Evolutionary conservation across 2,329 filamentous ascomycete species (phyloP), one percentile per base, ranked within the genome.

Genomic region (Aureobasidium lini): DNA sequence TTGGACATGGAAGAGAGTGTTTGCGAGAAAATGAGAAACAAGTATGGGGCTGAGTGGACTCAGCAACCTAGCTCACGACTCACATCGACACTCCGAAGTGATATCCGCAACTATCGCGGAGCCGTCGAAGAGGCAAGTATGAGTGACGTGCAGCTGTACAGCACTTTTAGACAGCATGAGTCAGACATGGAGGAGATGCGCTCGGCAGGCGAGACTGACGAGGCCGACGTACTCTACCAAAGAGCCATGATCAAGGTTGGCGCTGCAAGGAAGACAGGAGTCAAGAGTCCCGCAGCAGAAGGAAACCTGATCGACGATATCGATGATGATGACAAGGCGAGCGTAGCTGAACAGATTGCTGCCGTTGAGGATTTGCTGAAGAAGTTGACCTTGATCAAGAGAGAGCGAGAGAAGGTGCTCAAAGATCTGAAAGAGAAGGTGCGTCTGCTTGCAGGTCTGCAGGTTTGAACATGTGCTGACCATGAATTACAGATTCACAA

Each of bases 391-490:
- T 79, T 96, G 39, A 86, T 99, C 67, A 97, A 97, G 77, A 83
- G 90, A 61, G 95, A 99, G 73, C 81, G 94, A 61, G 86, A 87
- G 61, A 92, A 96, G 74, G 90, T 96, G 42, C 75, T 99, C 64
- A 97, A 96, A 72, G 94, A 99, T 73, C 79, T 99, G 66, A 99
- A 99, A 73, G 92, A 97, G 65, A 97, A 95, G 86, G 94, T 95
- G 73, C 67, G 80, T 13, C 36, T 16, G 1, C 18, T 36, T 11
- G 10, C 6, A 44, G 29, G n/a, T 9, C 9, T 6, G 15, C 6
- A 0, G 11, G 9, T 15, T n/a, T 5, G 10, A 15, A 4, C 15
- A 2, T 5, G 6, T 32, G 50, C 36, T 47, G 9, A 40, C 5
- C n/a, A 48, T 50, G 39, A 40, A 34, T 15, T 11, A 36, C 64